Evolutionary conservation across 768 basidiomycete genomes (phyloP).

Genomic region (Boletus reticuloceps): DNA sequence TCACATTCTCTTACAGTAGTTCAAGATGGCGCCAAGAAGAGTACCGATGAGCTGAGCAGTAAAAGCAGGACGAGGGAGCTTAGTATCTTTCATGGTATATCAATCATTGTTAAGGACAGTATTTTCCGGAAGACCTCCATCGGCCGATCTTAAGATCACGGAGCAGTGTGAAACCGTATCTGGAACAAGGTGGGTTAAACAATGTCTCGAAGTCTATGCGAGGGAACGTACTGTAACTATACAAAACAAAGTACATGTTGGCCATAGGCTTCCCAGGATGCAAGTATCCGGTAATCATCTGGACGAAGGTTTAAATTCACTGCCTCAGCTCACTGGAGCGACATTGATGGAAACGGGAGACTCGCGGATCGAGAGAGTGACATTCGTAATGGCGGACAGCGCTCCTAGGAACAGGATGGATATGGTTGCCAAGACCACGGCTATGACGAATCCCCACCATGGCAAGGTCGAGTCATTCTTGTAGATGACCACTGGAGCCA

Average conservation of each 20-base stretch:
- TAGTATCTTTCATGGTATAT: slow-evolving; percentile 32
- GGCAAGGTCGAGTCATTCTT: slow-evolving; percentile 52
- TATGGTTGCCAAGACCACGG: slow-evolving; percentile 46
- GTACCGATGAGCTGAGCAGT: slow-evolving; percentile 55
- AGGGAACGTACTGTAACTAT: slow-evolving; percentile 37
- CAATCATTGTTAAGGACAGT: slow-evolving; percentile 27
- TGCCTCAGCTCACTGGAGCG: background rate
- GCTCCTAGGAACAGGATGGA: slow-evolving; percentile 54
- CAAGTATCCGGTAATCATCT: slow-evolving; percentile 37
- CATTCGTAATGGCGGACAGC: slow-evolving; percentile 49
- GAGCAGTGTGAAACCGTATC: slow-evolving; percentile 51
- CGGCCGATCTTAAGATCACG: slow-evolving; percentile 52
- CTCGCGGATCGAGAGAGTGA: slow-evolving; percentile 15
- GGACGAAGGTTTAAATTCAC: slow-evolving; percentile 25
- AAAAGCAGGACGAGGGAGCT: slow-evolving; percentile 64
- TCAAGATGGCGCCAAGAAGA: slow-evolving; percentile 47
- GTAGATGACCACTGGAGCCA: slow-evolving; percentile 55
- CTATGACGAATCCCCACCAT: slow-evolving; percentile 58
- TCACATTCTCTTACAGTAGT: slow-evolving; percentile 35
- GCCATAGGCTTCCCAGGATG: slow-evolving; percentile 37
- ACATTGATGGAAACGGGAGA: background rate
- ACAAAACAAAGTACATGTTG: slow-evolving; percentile 26
- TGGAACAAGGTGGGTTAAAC: slow-evolving; percentile 35
- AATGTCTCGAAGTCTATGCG: slow-evolving; percentile 34
- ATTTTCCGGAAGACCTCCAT: slow-evolving; percentile 6